Percentiles rank a stretch among this genome's conserved stretches.
Evolutionary conservation across 192 early-diverging fungal genomes (phyloP).

Genomic region (Cladochytrium replicatum): DNA sequence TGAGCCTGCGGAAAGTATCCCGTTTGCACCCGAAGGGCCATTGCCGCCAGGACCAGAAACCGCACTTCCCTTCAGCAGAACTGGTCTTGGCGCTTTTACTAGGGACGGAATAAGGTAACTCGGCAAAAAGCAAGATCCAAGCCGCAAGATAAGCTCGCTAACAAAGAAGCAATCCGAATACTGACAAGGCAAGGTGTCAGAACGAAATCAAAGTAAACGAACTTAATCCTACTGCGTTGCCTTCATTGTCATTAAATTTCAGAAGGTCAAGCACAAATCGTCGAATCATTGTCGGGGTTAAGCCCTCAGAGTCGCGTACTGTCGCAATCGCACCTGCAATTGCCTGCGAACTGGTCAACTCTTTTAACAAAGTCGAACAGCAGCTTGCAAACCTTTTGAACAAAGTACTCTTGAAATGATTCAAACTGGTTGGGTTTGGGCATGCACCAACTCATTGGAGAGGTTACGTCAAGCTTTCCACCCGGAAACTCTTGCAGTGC

Average conservation of each 20-base stretch:
- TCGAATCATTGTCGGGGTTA: constrained; percentile 51
- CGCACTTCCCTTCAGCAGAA: no score
- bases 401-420: constrained; percentile 79
- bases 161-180: constrained; percentile 77
- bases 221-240: constrained; percentile 49
- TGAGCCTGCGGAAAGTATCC: no score
- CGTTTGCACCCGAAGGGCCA: no score
- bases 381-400: constrained; percentile 78
- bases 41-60: no score
- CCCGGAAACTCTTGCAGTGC: no score
- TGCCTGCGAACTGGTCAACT: constrained; percentile 2
- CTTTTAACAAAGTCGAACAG: constrained; percentile 19
- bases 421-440: constrained; percentile 85
- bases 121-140: constrained; percentile 58
- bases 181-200: constrained; percentile 16
- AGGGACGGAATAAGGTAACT: neutral
- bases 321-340: constrained; percentile 54
- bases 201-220: neutral
- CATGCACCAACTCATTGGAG: no score
- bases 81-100: neutral
- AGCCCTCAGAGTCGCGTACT: constrained; percentile 51
- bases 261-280: constrained; percentile 67
- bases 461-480: no score
- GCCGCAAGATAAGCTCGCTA: constrained; percentile 56
- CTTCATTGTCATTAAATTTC: constrained; percentile 86